phyloP scores from a whole-genome alignment of 2,329 filamentous ascomycete species.

The Orbilia quercus region DNA sequence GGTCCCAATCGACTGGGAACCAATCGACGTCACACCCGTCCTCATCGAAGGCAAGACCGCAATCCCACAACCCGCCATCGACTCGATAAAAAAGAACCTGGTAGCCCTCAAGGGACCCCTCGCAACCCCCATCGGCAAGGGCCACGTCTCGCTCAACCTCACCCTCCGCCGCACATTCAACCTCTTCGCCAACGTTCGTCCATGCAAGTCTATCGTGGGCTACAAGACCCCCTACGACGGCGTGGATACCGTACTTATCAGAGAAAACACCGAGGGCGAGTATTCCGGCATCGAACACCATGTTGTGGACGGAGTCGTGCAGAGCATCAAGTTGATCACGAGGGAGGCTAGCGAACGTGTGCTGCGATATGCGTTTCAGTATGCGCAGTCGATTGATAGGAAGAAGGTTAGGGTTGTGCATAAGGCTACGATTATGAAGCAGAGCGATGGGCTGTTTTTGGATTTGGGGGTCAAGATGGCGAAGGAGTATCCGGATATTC shows the following conservation, averaged over 20 bases:
- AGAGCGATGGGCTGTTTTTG: constrained; percentile 98
- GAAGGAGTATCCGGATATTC: constrained; percentile 94
- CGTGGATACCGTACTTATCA: constrained; percentile 96
- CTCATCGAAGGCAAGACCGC: constrained; percentile 95
- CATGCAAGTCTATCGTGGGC: constrained; percentile 94
- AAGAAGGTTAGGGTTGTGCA: constrained; percentile 97
- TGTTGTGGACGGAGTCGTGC: constrained; percentile 95
- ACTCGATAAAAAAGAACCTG: constrained; percentile 93
- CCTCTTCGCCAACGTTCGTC: constrained; percentile 98
- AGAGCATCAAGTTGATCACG: constrained; percentile 99
- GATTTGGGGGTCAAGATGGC: constrained; percentile 83
- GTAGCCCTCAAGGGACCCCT: constrained; percentile 98
- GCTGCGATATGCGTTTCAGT: constrained; percentile 96
- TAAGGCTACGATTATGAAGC: constrained; percentile 99
- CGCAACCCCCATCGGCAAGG: constrained; percentile 96
- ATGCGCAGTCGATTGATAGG: constrained; percentile 90
- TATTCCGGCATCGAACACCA: constrained; percentile 99
- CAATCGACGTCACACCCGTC: constrained; percentile 92
- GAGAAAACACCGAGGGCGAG: constrained; percentile 99
- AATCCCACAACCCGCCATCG: constrained; percentile 91
- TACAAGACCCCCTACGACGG: constrained; percentile 99
- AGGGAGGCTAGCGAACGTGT: constrained; percentile 93
- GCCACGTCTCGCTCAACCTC: constrained; percentile 98
- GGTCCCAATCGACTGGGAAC: constrained; percentile 95
- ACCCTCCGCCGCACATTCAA: constrained; percentile 99